Evolutionary conservation across 2,329 filamentous ascomycete genomes (phyloP).

Genomic region (Aureobasidium mangrovei): DNA sequence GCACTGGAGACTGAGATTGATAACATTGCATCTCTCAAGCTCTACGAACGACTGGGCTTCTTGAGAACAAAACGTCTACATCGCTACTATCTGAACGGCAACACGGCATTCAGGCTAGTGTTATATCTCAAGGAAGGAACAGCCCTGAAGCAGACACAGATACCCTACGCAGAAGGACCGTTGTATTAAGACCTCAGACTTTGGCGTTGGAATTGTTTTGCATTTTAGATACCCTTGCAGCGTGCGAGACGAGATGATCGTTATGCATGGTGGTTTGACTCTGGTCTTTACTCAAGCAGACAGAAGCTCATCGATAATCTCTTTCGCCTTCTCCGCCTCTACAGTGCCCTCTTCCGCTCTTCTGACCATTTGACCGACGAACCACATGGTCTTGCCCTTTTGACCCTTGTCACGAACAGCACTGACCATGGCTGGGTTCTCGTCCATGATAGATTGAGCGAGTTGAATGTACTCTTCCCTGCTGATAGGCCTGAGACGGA

Average conservation of each 20-base stretch:
- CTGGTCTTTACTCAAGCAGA: not conserved
- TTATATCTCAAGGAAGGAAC: slow-evolving; percentile 62
- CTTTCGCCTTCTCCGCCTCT: slow-evolving; percentile 51
- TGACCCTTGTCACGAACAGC: slow-evolving; percentile 53
- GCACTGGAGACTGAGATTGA: slow-evolving; percentile 94
- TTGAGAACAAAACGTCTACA: slow-evolving; percentile 86
- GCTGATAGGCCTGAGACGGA: slow-evolving; percentile 47
- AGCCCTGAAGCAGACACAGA: slow-evolving; percentile 30
- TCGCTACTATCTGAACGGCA: slow-evolving; percentile 93
- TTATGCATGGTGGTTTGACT: not conserved
- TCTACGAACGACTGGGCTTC: slow-evolving; percentile 91
- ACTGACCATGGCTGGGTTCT: slow-evolving; percentile 49
- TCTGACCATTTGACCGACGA: slow-evolving; percentile 61
- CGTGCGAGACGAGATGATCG: not conserved
- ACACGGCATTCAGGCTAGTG: slow-evolving; percentile 82
- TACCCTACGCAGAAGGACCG: slow-evolving; percentile 13
- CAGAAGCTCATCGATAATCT: slow-evolving; percentile 44
- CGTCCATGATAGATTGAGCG: slow-evolving; percentile 44
- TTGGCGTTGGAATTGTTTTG: slow-evolving; percentile 9
- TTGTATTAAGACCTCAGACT: slow-evolving; percentile 3
- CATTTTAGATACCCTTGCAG: slow-evolving; percentile 12
- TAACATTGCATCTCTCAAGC: slow-evolving; percentile 78
- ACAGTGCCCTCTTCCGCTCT: slow-evolving; percentile 52
- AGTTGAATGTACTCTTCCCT: slow-evolving; percentile 47
- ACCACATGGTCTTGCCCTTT: slow-evolving; percentile 57